Conservation (phyloP, 1,284 basidiomycete genomes). For the Heterobasidion occidentale region DNA sequence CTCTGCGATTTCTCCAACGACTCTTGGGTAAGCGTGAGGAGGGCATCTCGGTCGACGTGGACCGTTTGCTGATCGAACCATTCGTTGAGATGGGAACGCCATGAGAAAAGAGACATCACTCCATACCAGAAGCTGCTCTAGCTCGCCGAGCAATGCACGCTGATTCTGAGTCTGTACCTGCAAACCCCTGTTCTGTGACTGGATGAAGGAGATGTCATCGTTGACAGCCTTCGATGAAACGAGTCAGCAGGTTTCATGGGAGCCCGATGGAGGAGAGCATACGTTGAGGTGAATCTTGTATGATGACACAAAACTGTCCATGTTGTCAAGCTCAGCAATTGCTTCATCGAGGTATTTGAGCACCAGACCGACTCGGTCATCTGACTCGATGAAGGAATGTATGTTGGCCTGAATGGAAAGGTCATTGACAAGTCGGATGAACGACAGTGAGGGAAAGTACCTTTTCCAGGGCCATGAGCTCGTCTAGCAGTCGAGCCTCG, state of each 20-base stretch:
- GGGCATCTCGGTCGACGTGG: constrained; percentile 75
- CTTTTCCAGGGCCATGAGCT: constrained; percentile 86
- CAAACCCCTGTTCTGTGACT: constrained; percentile 92
- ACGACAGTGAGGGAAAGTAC: constrained; percentile 30
- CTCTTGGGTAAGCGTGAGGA: constrained; percentile 78
- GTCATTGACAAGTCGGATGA: constrained; percentile 2
- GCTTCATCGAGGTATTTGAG: constrained; percentile 87
- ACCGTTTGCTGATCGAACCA: constrained; percentile 72
- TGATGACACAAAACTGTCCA: constrained; percentile 80
- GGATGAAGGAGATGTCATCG: constrained; percentile 94
- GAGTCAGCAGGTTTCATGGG: constrained; percentile 2
- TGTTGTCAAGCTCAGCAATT: constrained; percentile 76
- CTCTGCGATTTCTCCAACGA: constrained; percentile 74
- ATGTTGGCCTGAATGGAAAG: constrained; percentile 73
- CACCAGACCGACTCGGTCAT: constrained; percentile 81
- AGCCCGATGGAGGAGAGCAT: constrained; percentile 18
- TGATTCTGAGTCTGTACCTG: constrained; percentile 99
- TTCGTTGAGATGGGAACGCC: constrained; percentile 5
- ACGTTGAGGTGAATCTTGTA: constrained; percentile 95
- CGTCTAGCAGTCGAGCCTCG: constrained; percentile 79
- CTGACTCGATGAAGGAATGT: constrained; percentile 94
- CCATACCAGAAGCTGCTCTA: constrained; percentile 80
- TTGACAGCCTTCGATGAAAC: constrained; percentile 64
- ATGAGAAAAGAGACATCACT: neutral
- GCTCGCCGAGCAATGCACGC: constrained; percentile 69